These are phyloP conservation scores for Rhizopus microsporus DNA, from an alignment of 371 early-diverging fungal genomes.

Conservation along the genomic window DNA sequence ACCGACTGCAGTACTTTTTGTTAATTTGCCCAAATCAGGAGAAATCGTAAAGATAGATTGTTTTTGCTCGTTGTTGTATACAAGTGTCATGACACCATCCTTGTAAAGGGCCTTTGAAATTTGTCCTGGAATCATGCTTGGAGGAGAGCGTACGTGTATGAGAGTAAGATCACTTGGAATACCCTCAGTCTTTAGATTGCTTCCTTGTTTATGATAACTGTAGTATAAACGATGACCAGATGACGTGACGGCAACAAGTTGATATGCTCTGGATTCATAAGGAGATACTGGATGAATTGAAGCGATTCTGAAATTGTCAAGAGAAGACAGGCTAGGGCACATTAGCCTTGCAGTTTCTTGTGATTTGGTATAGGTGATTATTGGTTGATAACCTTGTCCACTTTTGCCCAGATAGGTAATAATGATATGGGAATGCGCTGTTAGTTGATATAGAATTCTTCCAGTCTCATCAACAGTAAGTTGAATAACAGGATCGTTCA, in stretches of 20 bases:
- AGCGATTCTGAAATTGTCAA: constrained; percentile 56
- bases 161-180: constrained; percentile 57
- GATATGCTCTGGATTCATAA: constrained; percentile 58
- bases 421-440: constrained; percentile 62
- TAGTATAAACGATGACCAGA: constrained; percentile 77
- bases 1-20: constrained; percentile 18
- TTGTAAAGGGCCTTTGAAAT: constrained; percentile 60
- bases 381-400: constrained; percentile 20
- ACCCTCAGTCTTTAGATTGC: constrained; percentile 3
- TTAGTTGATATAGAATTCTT: constrained; percentile 32
- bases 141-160: constrained; percentile 68
- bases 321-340: constrained; percentile 36
- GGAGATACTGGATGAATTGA: constrained; percentile 66
- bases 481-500: constrained; percentile 51
- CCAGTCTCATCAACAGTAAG: constrained; percentile 64
- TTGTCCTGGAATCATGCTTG: constrained; percentile 26
- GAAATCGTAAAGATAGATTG: constrained; percentile 64
- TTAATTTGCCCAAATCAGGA: constrained; percentile 62
- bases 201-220: constrained; percentile 33
- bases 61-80: constrained; percentile 48
- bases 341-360: constrained; percentile 38
- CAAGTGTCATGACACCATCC: constrained; percentile 66
- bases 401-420: constrained; percentile 47
- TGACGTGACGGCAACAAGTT: constrained; percentile 73
- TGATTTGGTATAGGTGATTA: constrained; percentile 26